phyloP scores from a whole-genome alignment of 2,329 filamentous ascomycete species.

The Calonectria naviculata region DNA sequence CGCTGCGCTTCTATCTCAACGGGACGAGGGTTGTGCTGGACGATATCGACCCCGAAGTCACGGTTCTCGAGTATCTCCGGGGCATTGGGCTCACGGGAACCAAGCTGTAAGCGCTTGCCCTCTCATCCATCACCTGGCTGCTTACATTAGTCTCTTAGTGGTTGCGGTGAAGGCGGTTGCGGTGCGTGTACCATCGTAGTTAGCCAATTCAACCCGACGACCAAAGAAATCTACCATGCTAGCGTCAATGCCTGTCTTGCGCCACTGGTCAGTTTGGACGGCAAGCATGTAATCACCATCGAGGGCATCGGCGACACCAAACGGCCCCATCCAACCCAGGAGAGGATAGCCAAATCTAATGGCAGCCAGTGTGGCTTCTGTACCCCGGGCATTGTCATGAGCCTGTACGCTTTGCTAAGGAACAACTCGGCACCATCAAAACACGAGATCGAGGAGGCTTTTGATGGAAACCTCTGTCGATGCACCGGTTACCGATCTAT shows the following conservation, averaged over 20 bases:
- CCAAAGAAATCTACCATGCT: conserved; percentile 93
- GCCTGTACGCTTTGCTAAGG: conserved; percentile 89
- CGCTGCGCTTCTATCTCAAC: conserved; percentile 92
- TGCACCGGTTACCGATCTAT: conserved; percentile 97
- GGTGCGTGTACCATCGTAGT: conserved; percentile 97
- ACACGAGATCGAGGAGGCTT: conserved; percentile 92
- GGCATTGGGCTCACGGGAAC: conserved; percentile 95
- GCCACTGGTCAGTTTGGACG: conserved; percentile 91
- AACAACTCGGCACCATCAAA: conserved; percentile 84
- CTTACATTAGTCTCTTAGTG: conserved; percentile 54
- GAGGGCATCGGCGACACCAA: conserved; percentile 94
- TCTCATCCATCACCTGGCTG: neutral
- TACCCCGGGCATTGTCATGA: conserved; percentile 98
- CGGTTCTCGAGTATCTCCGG: conserved; percentile 90
- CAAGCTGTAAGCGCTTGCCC: conserved; percentile 70
- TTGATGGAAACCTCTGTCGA: conserved; percentile 94
- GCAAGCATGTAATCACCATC: conserved; percentile 97
- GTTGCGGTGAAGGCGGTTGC: conserved; percentile 96
- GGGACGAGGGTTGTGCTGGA: conserved; percentile 90
- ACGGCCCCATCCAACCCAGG: conserved; percentile 88
- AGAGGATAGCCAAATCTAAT: conserved; percentile 90
- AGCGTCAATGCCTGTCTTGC: conserved; percentile 97
- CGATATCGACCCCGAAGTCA: conserved; percentile 89
- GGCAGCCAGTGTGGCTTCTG: conserved; percentile 96
- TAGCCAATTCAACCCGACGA: conserved; percentile 93